Evolutionary conservation across 345 rosid species (phyloP).

Genomic region (Eucalyptus erythrocorys): DNA sequence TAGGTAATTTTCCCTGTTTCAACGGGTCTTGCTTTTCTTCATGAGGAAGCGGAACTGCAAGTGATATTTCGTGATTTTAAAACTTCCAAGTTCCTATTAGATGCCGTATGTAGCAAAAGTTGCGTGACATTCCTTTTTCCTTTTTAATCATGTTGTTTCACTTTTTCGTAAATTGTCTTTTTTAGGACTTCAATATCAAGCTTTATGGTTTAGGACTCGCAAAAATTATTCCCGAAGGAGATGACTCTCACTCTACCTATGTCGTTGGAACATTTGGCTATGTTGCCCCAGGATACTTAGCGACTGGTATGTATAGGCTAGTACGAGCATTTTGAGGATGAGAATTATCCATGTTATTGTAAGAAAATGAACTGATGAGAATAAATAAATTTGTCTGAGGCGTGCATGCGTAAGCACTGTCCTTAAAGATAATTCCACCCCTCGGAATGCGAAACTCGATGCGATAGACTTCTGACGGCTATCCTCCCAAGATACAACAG

Average conservation of each 20-base stretch:
- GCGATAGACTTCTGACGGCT: too few species aligned
- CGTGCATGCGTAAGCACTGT: too few species aligned
- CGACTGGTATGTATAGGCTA: slow-evolving; percentile 37
- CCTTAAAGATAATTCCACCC: too few species aligned
- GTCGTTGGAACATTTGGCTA: slow-evolving; percentile 65
- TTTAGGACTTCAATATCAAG: not conserved
- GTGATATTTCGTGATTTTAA: not conserved
- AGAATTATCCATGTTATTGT: not conserved
- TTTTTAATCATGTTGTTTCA: not conserved
- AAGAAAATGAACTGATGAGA: too few species aligned
- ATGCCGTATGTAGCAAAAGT: not conserved
- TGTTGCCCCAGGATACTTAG: slow-evolving; percentile 54
- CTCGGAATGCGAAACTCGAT: too few species aligned
- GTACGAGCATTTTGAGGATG: not conserved
- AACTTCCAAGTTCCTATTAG: not conserved
- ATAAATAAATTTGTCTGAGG: too few species aligned
- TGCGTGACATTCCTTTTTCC: too few species aligned
- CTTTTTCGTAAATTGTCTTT: accelerated
- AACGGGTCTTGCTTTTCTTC: not conserved
- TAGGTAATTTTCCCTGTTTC: too few species aligned
- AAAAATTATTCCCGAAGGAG: slow-evolving; percentile 36
- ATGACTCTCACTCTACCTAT: slow-evolving; percentile 36
- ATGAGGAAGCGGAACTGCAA: not conserved
- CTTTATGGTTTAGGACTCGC: not conserved
- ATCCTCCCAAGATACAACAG: too few species aligned